Base-by-base conservation (phyloP, 2,329 filamentous ascomycete species). In the Phialemoniopsis sp. region DNA sequence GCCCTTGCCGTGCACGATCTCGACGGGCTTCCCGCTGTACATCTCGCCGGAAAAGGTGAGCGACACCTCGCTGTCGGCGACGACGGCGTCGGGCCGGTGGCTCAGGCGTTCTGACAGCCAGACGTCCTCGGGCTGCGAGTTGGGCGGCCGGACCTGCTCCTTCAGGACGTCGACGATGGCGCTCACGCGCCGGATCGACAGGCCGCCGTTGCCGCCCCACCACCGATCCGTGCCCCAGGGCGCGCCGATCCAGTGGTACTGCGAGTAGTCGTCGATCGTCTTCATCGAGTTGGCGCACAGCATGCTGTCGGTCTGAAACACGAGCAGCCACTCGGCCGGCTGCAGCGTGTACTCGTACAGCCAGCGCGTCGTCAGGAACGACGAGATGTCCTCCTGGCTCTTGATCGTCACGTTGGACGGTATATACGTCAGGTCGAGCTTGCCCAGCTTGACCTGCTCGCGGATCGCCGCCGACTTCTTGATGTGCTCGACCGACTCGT, bases 41-140 rank as follows among this genome's bases (percentile, higher is more conserved):
- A 63, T 64, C 56, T 76, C 72, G 4, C 70, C 72, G 14, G 64
- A 68, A 46, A 76, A 76, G 4, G 52, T 62, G 33, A 68, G 42
- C 14, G 65, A 66, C 13, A 66, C 52, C 2, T 66, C 67, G 12
- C 70, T 69, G 45, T 75, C 74, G 14, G 73, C 73, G 37, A 76
- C 57, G 32, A 60, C 63, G 6, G 65, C 60, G 2, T 62, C 62
- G 0, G 70, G 73, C 2, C 63, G 59, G 43, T 70, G 59, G 6
- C 63, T 67, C 13, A 78, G 56, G 1, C 72, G 62, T 42, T 72
- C 64, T 2, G 68, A 63, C 5, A 76, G 59, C 73, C 73, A 78
- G 14, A 74, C 66, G 46, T 77, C 73, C 51, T 77, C 73, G 13
- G 72, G 66, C 33, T 72, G 65, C 2, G 61, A 60, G 38, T 26